These are phyloP conservation scores for Aspergillus saccharolyticus DNA, from an alignment of 495 filamentous ascomycete species.

Conservation along the genomic window DNA sequence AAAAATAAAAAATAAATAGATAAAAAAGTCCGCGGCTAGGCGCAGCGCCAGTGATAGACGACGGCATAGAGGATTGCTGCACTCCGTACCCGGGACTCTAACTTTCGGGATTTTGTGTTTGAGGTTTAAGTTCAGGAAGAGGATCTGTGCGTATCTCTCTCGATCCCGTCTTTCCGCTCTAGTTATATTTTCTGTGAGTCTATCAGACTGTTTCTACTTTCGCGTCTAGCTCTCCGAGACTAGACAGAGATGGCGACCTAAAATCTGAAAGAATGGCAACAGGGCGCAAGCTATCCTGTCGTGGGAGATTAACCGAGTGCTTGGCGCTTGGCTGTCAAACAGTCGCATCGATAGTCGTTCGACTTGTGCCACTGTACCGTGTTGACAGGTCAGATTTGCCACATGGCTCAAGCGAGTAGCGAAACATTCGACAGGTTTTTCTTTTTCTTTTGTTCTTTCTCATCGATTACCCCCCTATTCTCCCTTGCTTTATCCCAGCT, in stretches of 20 bases:
- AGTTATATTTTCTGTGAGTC: too few species aligned
- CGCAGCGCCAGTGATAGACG: neutral
- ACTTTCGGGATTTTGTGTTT: neutral
- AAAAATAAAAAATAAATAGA: slow-evolving; percentile 3
- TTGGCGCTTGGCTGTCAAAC: neutral
- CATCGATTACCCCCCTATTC: too few species aligned
- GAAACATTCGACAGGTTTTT: too few species aligned
- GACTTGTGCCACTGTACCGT: too few species aligned
- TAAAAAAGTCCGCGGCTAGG: neutral
- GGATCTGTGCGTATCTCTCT: neutral
- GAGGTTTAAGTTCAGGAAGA: neutral
- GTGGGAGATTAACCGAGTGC: neutral
- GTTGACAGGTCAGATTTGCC: too few species aligned
- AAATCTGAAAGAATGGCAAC: neutral
- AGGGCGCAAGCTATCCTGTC: neutral
- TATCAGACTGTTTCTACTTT: neutral
- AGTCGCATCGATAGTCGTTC: too few species aligned
- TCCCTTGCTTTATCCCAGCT: too few species aligned
- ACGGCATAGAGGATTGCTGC: neutral
- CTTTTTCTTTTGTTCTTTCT: too few species aligned
- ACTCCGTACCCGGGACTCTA: too few species aligned
- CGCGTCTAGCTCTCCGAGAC: neutral
- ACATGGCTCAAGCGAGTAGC: too few species aligned
- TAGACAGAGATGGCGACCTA: too few species aligned
- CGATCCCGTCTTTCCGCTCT: neutral